Evolutionary conservation across 345 rosid species (phyloP), one percentile per base, ranked within the genome.

Genomic region (Eutrema japonicum): DNA sequence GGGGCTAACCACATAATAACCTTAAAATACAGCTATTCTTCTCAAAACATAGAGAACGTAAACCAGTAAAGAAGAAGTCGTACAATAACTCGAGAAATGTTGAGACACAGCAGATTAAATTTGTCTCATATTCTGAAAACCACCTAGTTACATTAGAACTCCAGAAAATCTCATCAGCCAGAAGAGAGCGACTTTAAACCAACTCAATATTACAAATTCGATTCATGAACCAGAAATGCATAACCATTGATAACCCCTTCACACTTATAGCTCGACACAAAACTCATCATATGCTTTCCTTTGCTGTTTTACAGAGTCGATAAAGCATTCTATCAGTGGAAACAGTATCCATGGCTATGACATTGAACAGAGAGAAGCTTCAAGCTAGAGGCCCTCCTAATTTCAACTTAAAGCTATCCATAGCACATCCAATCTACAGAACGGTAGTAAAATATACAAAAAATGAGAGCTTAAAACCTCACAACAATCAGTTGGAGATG

Each of bases 341-440:
- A 45, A 68, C 30, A 76, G 30, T 30, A 38, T 8, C 18, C 37
- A 56, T 50, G 29, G 64, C 9, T 61, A 60, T 16, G 47, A 40
- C 71, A 70, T 49, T 33, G 66, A 64, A 54, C 54, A 64, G 26
- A 56, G 30, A 57, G 40, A 41, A 46, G 29, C 32, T 64, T 50
- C 29, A 71, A 56, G 72, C 76, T 56, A 42, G 42, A 33, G 8
- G 47, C 38, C 26, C 53, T 57, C 75, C n/a, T 4, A 33, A 5
- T 6, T 51, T 49, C 61, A 58, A 48, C 36, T 48, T 16, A 65
- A 14, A 27, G 47, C 49, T 65, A 65, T 16, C 49, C 56, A 7
- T n/a, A 38, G 10, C 51, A 11, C 30, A 29, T 40, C 11, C 38
- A 66, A 49, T 50, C 45, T 48, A 48, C 66, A 57, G 27, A 35